Percentiles rank a stretch among this genome's conserved stretches.
Evolutionary conservation across 2,329 filamentous ascomycete genomes (phyloP).

Genomic region (Penicillium hordei): DNA sequence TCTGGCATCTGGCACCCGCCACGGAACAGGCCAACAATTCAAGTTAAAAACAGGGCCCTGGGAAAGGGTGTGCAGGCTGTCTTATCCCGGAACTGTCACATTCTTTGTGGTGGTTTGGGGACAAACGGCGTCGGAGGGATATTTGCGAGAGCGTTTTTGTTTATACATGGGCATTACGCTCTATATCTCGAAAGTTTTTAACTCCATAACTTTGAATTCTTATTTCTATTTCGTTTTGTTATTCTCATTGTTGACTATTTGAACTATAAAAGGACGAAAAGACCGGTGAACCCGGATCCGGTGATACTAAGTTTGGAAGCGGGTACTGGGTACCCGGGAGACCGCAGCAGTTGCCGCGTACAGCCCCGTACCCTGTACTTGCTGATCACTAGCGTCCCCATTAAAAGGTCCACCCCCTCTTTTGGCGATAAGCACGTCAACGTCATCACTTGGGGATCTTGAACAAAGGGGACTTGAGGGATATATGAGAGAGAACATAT

Average conservation of each 20-base stretch:
- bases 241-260: not conserved
- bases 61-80: constrained; percentile 5
- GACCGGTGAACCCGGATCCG: constrained; percentile 6
- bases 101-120: constrained; percentile 12
- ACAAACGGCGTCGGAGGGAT: constrained; percentile 15
- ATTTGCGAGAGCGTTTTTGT: constrained; percentile 16
- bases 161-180: constrained; percentile 17
- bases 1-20: constrained; percentile 10
- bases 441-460: constrained; percentile 19
- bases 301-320: constrained; percentile 8
- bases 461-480: not conserved
- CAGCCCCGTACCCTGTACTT: constrained; percentile 13
- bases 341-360: constrained; percentile 2
- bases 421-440: constrained; percentile 27
- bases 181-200: not conserved
- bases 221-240: not conserved
- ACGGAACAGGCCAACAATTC: constrained; percentile 6
- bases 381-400: constrained; percentile 7
- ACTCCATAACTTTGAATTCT: not conserved
- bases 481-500: not conserved
- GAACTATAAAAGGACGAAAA: not conserved
- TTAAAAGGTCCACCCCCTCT: constrained; percentile 26
- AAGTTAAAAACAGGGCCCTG: not conserved
- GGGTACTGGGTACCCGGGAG: constrained; percentile 11
- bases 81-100: constrained; percentile 11